Evolutionary conservation across 2,329 filamentous ascomycete species (phyloP), one percentile per base, ranked within the genome.

Genomic region (Thielaviopsis musarum): DNA sequence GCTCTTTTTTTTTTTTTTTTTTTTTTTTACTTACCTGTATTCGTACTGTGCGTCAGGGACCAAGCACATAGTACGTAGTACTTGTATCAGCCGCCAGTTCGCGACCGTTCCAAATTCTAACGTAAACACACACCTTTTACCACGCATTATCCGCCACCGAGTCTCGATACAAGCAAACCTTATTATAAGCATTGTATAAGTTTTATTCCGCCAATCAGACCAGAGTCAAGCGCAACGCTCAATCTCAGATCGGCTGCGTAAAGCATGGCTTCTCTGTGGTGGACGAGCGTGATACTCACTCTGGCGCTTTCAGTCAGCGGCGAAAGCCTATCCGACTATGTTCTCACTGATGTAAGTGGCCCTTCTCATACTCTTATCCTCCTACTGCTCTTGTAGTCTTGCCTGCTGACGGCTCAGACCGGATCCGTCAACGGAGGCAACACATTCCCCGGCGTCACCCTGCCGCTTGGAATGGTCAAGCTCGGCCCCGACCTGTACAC

Each of bases 401-500:
- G 64, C 38, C 9, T 17, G 15, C n/a, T 52, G 19, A 59, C 51
- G 22, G 15, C 26, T 2, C 59, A 77, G 75, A 76, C 73, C 19
- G 75, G 75, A 26, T 70, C 74, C 2, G 67, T 69, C 5, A 69
- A 68, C 61, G 75, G 75, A 22, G 75, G 75, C 9, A 77, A 77
- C 62, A 76, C 73, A 0, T 78, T 78, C 59, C 75, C 75, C 0
- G 75, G 75, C 19, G 73, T 76, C n/a, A 74, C 70, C 45, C 66
- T 73, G 53, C 75, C 75, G 0, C 66, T 76, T 41, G 75, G 75
- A 21, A 72, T 78, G 63, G 73, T 76, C 54, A 77, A 77, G 66
- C 68, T 77, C 3, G 75, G 75, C 3, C 76, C 77, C 9, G 74
- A 78, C 56, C 67, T 79, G 13, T 72, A 75, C 59, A 73, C 71